A percentile compares a stretch with the other conserved stretches of the same genome.
These are phyloP conservation scores for Coniophora puteana DNA, from an alignment of 1,284 basidiomycete species.

Conservation along the genomic window DNA sequence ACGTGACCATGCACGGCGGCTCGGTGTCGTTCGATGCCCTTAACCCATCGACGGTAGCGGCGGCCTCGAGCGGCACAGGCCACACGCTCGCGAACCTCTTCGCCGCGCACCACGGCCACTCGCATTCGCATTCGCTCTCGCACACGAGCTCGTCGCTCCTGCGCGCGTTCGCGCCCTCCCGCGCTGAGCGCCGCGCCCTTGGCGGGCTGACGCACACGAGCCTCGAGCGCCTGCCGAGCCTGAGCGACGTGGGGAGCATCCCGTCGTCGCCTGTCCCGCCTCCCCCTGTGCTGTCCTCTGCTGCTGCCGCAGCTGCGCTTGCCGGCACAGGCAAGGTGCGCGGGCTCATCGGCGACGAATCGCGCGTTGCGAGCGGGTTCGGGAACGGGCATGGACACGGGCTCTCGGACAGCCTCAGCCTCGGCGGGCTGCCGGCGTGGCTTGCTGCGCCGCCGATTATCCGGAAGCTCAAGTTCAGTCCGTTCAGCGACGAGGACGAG, in stretches of 20 bases:
- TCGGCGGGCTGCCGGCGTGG: conserved; percentile 55
- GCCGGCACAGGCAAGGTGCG: conserved; percentile 58
- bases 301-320: conserved; percentile 51
- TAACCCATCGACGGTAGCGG: too few relatives aligned
- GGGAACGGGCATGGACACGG: neutral
- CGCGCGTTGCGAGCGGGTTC: neutral
- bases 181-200: conserved; percentile 73
- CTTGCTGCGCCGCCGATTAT: conserved; percentile 48
- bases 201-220: conserved; percentile 67
- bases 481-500: conserved; percentile 69
- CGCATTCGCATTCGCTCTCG: conserved; percentile 81
- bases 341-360: conserved; percentile 64
- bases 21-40: conserved; percentile 44
- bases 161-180: conserved; percentile 79
- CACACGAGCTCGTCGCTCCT: conserved; percentile 54
- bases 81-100: conserved; percentile 35
- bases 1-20: conserved; percentile 13
- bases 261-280: conserved; percentile 54
- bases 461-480: conserved; percentile 59
- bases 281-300: conserved; percentile 46
- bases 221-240: conserved; percentile 68
- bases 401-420: conserved; percentile 9
- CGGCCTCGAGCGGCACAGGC: too few relatives aligned
- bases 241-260: conserved; percentile 66
- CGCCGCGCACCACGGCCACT: conserved; percentile 48